phyloP scores from a whole-genome alignment of 345 rosid genomes.

The Balakata baccata region DNA sequence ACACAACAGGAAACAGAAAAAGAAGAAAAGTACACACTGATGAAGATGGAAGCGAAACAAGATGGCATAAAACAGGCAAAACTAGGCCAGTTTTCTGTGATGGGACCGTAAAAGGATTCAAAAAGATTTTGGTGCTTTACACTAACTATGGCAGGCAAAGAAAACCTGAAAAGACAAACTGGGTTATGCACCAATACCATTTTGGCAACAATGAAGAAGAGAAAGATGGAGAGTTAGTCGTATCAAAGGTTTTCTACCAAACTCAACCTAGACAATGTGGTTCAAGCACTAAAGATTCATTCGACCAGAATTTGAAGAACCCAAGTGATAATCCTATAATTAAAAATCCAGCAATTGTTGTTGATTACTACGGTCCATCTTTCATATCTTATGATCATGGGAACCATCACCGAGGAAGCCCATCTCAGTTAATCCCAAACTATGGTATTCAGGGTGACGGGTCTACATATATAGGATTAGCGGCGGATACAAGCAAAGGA shows the following conservation, averaged over 20 bases:
- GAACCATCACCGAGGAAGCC: constrained; percentile 29
- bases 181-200: constrained; percentile 99
- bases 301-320: constrained; percentile 16
- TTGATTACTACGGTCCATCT: constrained; percentile 31
- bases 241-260: constrained; percentile 88
- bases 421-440: constrained; percentile 57
- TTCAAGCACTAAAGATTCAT: constrained; percentile 26
- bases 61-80: constrained; percentile 98
- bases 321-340: constrained; percentile 15
- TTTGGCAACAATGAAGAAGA: constrained; percentile 77
- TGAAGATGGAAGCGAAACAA: constrained; percentile 69
- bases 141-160: constrained; percentile 80
- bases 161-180: constrained; percentile 84
- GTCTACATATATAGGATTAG: constrained; percentile 55
- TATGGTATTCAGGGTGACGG: constrained; percentile 60
- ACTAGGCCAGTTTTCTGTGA: constrained; percentile 55
- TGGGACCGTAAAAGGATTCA: constrained; percentile 64
- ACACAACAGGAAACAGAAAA: constrained; percentile 86
- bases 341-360: constrained; percentile 16
- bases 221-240: constrained; percentile 79
- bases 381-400: constrained; percentile 27
- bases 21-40: constrained; percentile 74
- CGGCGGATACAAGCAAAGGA: constrained; percentile 66
- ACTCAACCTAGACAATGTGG: constrained; percentile 84
- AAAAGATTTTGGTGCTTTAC: constrained; percentile 85